Evolutionary conservation across 352 stramenopile genomes (phyloP).

Genomic region (Globisporangium nunn): DNA sequence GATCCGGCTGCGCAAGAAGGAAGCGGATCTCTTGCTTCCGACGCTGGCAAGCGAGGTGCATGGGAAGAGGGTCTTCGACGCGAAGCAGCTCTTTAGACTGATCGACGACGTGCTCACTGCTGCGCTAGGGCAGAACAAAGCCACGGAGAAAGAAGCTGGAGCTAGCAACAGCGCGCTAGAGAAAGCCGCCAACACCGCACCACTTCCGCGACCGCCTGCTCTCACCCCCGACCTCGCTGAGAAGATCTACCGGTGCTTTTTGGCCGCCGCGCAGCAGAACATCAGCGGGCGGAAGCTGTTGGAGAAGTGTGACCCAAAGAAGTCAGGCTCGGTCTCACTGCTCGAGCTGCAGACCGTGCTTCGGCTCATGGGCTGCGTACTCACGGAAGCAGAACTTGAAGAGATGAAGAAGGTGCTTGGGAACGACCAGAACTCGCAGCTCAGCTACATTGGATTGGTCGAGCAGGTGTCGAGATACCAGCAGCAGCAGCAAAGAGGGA

Average conservation of each 20-base stretch:
- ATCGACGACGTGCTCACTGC: conserved; percentile 25
- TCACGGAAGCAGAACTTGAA: conserved; percentile 40
- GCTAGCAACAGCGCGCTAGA: neutral
- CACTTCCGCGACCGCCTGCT: neutral
- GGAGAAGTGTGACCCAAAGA: conserved; percentile 58
- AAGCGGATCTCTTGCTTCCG: conserved; percentile 37
- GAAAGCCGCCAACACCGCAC: no score
- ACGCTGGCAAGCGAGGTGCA: conserved; percentile 26
- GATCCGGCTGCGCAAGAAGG: conserved; percentile 40
- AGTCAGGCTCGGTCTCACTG: conserved; percentile 44
- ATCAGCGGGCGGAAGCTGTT: conserved; percentile 66
- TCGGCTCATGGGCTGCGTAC: conserved; percentile 62
- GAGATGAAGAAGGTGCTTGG: conserved; percentile 46
- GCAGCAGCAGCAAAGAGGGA: conserved; percentile 6
- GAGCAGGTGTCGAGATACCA: conserved; percentile 36
- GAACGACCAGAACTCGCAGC: conserved; percentile 26
- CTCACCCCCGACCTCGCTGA: conserved; percentile 29
- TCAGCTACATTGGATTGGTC: conserved; percentile 45
- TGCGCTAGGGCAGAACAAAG: conserved; percentile 12
- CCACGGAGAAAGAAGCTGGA: conserved; percentile 5
- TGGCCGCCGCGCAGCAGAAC: conserved; percentile 61
- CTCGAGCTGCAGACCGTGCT: conserved; percentile 73
- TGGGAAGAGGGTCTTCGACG: conserved; percentile 26
- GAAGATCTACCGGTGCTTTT: conserved; percentile 64
- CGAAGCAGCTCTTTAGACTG: conserved; percentile 12